phyloP scores from a whole-genome alignment of 768 basidiomycete species.

The Chalciporus piperatus region DNA sequence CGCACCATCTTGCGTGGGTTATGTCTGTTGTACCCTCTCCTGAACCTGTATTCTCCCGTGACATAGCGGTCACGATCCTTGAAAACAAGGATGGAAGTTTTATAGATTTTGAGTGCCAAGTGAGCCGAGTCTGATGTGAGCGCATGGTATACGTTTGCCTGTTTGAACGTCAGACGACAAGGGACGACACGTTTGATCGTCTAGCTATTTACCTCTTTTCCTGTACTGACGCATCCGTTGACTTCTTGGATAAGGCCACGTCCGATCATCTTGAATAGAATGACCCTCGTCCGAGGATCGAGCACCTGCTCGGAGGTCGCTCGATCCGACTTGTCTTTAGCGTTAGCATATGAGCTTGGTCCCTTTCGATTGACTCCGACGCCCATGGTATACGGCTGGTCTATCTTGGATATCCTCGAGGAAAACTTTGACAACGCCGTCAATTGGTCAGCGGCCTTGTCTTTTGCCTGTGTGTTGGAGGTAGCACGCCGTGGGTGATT shows the following conservation, averaged over 20 bases:
- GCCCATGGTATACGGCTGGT: constrained; percentile 62
- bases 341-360: constrained; percentile 79
- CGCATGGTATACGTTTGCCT: constrained; percentile 99
- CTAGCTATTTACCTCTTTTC: constrained; percentile 76
- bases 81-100: constrained; percentile 96
- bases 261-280: constrained; percentile 95
- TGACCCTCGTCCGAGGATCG: constrained; percentile 91
- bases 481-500: constrained; percentile 54
- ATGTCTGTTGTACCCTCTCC: constrained; percentile 79
- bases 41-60: constrained; percentile 93
- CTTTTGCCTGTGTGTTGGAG: constrained; percentile 38
- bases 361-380: constrained; percentile 91
- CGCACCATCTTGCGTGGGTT: constrained; percentile 99
- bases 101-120: constrained; percentile 95
- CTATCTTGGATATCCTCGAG: constrained; percentile 70
- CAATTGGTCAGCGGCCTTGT: constrained; percentile 70
- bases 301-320: constrained; percentile 97
- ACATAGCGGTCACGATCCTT: constrained; percentile 98
- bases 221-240: constrained; percentile 95
- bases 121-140: constrained; percentile 52
- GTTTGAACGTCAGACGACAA: constrained; percentile 7
- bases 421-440: constrained; percentile 74
- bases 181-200: background rate
- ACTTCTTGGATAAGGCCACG: constrained; percentile 84
- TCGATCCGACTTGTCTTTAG: constrained; percentile 95